Percentiles rank a stretch among this genome's conserved stretches.
Evolutionary conservation across 2,329 filamentous ascomycete species (phyloP).

Genomic region (Cryphonectria japonica): DNA sequence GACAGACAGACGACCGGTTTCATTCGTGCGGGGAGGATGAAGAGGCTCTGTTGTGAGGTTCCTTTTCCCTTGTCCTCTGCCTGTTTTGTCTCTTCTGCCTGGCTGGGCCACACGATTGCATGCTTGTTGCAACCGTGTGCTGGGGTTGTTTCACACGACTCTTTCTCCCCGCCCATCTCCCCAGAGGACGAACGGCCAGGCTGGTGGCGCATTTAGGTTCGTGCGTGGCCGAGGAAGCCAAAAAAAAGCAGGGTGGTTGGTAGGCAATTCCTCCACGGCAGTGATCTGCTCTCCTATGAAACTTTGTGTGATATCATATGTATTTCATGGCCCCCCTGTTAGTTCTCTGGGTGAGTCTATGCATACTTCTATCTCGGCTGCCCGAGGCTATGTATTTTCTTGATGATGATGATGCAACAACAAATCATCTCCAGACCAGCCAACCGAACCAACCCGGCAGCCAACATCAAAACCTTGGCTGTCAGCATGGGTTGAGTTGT

Average conservation of each 20-base stretch:
- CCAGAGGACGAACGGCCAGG: not conserved
- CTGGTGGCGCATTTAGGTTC: not conserved
- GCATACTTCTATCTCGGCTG: not conserved
- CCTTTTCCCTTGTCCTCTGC: not conserved
- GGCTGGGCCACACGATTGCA: not conserved
- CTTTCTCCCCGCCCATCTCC: no score
- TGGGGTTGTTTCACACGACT: not conserved
- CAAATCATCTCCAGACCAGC: not conserved
- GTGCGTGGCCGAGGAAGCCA: not conserved
- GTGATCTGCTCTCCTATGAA: not conserved
- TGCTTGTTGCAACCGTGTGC: not conserved
- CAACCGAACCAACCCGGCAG: not conserved
- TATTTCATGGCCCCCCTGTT: not conserved
- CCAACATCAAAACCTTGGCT: not conserved
- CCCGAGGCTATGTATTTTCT: not conserved
- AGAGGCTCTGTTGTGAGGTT: not conserved
- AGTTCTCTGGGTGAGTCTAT: not conserved
- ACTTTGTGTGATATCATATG: slow-evolving; percentile 15
- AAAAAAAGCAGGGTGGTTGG: not conserved
- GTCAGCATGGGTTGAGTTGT: slow-evolving; percentile 2
- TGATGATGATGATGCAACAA: not conserved
- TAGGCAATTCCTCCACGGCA: not conserved
- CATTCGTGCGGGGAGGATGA: not conserved
- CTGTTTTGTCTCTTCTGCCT: not conserved
- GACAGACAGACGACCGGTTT: not conserved